Evolutionary conservation across 78 protist genomes (phyloP).

Genomic region (Cavenderia fasciculata): DNA sequence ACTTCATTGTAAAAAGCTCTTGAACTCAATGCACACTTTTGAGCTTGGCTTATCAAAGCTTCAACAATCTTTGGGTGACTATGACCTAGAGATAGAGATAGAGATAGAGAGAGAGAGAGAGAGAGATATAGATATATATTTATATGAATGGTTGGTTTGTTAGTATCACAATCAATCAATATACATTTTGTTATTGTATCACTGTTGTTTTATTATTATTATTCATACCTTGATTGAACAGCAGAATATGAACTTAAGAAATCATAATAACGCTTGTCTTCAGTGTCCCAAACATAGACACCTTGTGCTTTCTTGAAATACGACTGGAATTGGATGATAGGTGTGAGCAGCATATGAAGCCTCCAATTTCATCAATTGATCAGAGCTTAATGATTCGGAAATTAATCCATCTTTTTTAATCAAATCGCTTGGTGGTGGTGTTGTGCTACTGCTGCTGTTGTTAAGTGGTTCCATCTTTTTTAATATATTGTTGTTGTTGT

Average conservation of each 20-base stretch:
- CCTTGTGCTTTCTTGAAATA: slow-evolving; percentile 92
- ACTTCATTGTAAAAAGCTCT: slow-evolving; percentile 97
- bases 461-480: not conserved
- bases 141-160: too few relatives aligned
- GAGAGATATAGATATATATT: too few relatives aligned
- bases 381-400: slow-evolving; percentile 25
- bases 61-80: slow-evolving; percentile 93
- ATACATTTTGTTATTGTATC: too few relatives aligned
- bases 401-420: too few relatives aligned
- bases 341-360: slow-evolving; percentile 60
- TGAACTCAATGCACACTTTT: slow-evolving; percentile 89
- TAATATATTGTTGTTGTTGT: too few relatives aligned
- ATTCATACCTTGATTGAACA: slow-evolving; percentile 92
- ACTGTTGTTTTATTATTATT: too few relatives aligned
- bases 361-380: slow-evolving; percentile 55
- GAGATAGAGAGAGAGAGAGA: too few relatives aligned
- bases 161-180: too few relatives aligned
- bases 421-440: too few relatives aligned
- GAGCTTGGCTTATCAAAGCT: slow-evolving; percentile 91
- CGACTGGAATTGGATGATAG: slow-evolving; percentile 98
- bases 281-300: slow-evolving; percentile 95
- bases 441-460: not conserved
- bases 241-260: slow-evolving; percentile 97
- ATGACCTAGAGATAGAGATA: slow-evolving; percentile 84
- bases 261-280: slow-evolving; percentile 96